Percentiles rank a stretch among this genome's conserved stretches.
phyloP scores from a whole-genome alignment of 2,329 filamentous ascomycete species.

The Lachnellula subtilissima region DNA sequence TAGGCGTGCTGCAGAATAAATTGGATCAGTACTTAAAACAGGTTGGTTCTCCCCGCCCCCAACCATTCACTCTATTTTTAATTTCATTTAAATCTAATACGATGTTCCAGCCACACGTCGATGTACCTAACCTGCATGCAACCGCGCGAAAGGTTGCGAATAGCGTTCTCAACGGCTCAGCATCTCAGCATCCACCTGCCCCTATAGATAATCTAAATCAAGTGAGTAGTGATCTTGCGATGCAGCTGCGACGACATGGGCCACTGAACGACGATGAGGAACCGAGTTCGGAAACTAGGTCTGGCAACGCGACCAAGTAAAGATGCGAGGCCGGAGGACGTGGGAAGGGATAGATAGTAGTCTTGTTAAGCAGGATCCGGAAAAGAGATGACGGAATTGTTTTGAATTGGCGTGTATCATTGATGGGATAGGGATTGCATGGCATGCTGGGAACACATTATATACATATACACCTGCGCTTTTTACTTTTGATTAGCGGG shows the following conservation, averaged over 20 bases:
- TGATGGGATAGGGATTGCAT: too few species aligned
- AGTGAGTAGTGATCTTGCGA: neutral
- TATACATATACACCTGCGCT: too few species aligned
- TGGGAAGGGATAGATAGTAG: too few species aligned
- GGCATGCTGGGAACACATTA: too few species aligned
- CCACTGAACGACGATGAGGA: neutral
- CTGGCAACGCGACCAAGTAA: too few species aligned
- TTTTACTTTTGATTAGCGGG: too few species aligned
- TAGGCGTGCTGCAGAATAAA: conserved; percentile 80
- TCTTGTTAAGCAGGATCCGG: too few species aligned
- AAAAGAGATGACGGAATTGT: too few species aligned
- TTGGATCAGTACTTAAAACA: conserved; percentile 59
- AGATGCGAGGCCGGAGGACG: too few species aligned
- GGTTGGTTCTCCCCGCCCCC: conserved; percentile 13
- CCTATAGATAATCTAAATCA: neutral
- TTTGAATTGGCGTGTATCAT: too few species aligned
- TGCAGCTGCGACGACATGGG: neutral
- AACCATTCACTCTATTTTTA: neutral
- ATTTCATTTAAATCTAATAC: neutral
- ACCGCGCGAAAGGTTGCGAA: conserved; percentile 22
- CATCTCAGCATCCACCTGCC: neutral
- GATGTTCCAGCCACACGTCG: conserved; percentile 15
- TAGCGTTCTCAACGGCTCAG: conserved; percentile 13
- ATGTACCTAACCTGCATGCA: conserved; percentile 22
- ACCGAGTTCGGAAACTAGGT: too few species aligned